phyloP scores from a whole-genome alignment of 331 rosid species.

The Prunus yedoensis region DNA sequence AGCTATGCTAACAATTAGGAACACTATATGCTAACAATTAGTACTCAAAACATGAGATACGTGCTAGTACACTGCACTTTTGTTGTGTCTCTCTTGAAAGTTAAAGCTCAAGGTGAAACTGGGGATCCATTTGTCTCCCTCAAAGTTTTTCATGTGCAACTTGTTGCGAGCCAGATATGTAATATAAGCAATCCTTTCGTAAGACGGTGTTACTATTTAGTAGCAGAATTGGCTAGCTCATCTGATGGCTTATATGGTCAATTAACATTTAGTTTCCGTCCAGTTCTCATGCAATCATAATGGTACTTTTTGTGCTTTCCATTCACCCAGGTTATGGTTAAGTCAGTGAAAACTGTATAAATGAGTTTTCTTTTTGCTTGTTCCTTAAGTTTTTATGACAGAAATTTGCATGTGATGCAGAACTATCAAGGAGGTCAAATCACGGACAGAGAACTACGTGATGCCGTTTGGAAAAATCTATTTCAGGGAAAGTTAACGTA shows the following conservation, averaged over 20 bases:
- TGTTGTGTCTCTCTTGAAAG: background rate
- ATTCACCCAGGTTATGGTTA: background rate
- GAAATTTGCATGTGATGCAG: slow-evolving; percentile 44
- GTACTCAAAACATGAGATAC: background rate
- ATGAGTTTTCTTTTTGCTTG: background rate
- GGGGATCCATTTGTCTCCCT: background rate
- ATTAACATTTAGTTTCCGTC: background rate
- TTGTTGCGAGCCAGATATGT: background rate
- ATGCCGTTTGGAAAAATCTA: slow-evolving; percentile 54
- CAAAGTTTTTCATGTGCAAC: background rate
- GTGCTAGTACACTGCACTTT: background rate
- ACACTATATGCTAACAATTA: background rate
- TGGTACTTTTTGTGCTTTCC: background rate
- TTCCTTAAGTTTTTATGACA: slow-evolving; percentile 5
- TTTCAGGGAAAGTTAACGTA: slow-evolving; percentile 65
- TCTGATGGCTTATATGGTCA: slow-evolving; percentile 1
- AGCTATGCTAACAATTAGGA: background rate
- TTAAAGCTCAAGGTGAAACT: background rate
- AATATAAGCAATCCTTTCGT: background rate
- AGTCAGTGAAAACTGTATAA: background rate
- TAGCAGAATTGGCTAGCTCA: background rate
- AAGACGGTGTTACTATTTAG: background rate
- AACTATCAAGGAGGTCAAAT: slow-evolving; percentile 58
- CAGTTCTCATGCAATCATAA: slow-evolving; percentile 12
- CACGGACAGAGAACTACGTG: slow-evolving; percentile 42